Percentiles rank a stretch among this genome's conserved stretches.
phyloP scores from a whole-genome alignment of 306 rosid species.

The Begonia loranthoides region DNA sequence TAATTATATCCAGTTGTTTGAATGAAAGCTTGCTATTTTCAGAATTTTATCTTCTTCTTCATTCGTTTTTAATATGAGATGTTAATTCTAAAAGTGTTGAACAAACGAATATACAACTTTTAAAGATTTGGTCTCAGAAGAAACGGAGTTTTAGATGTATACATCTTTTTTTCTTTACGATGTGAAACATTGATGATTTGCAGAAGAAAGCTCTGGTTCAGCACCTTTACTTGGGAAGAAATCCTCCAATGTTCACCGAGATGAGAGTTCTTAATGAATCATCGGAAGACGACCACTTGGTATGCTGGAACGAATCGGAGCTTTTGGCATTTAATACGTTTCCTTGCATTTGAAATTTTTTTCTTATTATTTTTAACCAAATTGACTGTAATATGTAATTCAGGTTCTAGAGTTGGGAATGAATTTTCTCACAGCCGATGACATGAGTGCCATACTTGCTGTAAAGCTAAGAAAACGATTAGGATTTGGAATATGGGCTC shows the following conservation, averaged over 20 bases:
- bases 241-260: slow-evolving; percentile 80
- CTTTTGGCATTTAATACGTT: slow-evolving; percentile 18
- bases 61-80: no score
- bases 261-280: slow-evolving; percentile 69
- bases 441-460: slow-evolving; percentile 91
- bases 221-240: slow-evolving; percentile 84
- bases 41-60: no score
- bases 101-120: no score
- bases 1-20: not conserved
- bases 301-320: slow-evolving; percentile 21
- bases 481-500: slow-evolving; percentile 88
- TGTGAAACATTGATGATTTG: slow-evolving; percentile 3
- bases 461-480: slow-evolving; percentile 85
- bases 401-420: slow-evolving; percentile 94
- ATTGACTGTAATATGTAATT: slow-evolving; percentile 4
- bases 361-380: not conserved
- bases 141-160: no score
- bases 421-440: slow-evolving; percentile 96
- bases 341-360: not conserved
- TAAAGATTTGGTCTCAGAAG: no score
- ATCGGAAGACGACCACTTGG: slow-evolving; percentile 77
- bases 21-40: no score
- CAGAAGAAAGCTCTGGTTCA: slow-evolving; percentile 73
- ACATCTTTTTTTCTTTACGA: no score
- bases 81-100: no score